Evolutionary conservation across 805 yeast genomes (phyloP), one percentile per base, ranked within the genome.

Genomic region (Pichia cephalocereana): DNA sequence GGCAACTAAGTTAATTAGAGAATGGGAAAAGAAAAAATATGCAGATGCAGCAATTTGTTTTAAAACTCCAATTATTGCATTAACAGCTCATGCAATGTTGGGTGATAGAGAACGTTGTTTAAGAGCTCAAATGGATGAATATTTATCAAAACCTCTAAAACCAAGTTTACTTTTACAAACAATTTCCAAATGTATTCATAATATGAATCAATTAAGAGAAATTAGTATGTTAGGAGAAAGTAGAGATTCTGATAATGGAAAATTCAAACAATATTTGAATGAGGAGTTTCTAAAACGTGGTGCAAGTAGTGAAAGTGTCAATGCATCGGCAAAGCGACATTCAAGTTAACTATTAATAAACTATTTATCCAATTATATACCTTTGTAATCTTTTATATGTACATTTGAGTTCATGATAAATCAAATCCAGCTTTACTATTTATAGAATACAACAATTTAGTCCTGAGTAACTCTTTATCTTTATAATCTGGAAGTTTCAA

Each of bases 1-100:
- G 60, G 95, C 96, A 3, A 86, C 96, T 1, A 86, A 83, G 43
- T 79, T 80, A 64, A 87, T 87, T 46, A 72, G 96, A 56, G 88
- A 84, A 60, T 86, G 95, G 95, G 96, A 87, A 66, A 79, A 76
- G 69, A 83, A 82, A 65, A 81, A 82, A 53, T 88, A 90, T 41
- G 77, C 79, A 23, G 83, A 80, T 61, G 76, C 82, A 9, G 74
- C 82, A 45, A 75, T 85, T 32, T 43, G 43, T 44, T 80, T 83
- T 52, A 74, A 95, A 50, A 83, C 91, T 1, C 96, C 96, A 19
- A 87, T 87, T 56, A 86, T 87, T 58, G 96, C 96, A 2, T 71
- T 87, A 50, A 88, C 96, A 0, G 96, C 96, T 0, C 96, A 87
- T 64, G 96, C 96, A 4, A 88, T 87, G 96, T 72, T 87, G 69